Evolutionary conservation across 441 rosid genomes (phyloP).

Genomic region (Omphalea diandra): DNA sequence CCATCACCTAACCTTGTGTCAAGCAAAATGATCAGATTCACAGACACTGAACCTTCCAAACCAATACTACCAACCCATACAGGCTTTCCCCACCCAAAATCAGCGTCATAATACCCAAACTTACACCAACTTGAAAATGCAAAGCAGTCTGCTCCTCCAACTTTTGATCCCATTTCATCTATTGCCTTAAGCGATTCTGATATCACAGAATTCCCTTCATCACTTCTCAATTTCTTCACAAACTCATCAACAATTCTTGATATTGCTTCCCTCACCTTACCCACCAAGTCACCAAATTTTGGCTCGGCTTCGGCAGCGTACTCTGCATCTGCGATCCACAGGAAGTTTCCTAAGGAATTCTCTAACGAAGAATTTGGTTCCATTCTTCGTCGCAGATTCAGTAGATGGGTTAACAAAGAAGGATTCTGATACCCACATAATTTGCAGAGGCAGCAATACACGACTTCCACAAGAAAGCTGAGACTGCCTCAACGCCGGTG

Average conservation of each 20-base stretch:
- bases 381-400: conserved; percentile 37
- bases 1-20: conserved; percentile 28
- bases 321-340: conserved; percentile 38
- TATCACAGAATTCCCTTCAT: conserved; percentile 23
- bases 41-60: conserved; percentile 11
- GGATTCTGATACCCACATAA: conserved; percentile 20
- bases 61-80: conserved; percentile 37
- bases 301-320: conserved; percentile 7
- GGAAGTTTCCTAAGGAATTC: conserved; percentile 34
- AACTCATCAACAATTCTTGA: conserved; percentile 34
- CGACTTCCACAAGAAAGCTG: conserved; percentile 40
- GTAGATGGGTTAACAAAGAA: conserved; percentile 25
- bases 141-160: conserved; percentile 27
- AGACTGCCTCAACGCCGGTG: conserved; percentile 32
- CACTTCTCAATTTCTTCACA: conserved; percentile 27
- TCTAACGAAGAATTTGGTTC: conserved; percentile 22
- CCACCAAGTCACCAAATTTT: conserved; percentile 29
- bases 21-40: conserved; percentile 37
- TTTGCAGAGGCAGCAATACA: conserved; percentile 17
- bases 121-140: conserved; percentile 43
- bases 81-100: conserved; percentile 44
- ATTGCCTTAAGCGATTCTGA: conserved; percentile 24
- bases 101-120: conserved; percentile 29
- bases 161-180: conserved; percentile 9
- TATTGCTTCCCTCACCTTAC: conserved; percentile 32